Evolutionary conservation across 1,284 basidiomycete species (phyloP).

Genomic region (Xerocomus cyaneibrunnescens): DNA sequence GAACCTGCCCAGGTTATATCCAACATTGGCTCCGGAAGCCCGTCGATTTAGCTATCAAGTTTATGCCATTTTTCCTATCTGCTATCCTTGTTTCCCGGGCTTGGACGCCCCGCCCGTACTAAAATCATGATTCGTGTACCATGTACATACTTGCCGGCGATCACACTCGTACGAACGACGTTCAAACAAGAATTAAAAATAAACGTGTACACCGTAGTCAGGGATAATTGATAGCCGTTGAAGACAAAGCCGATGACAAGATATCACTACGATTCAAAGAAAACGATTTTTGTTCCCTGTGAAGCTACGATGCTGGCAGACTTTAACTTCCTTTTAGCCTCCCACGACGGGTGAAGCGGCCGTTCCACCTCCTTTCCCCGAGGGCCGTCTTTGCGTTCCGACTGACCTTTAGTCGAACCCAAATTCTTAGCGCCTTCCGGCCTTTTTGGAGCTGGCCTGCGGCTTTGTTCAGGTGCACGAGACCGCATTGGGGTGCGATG

Average conservation of each 20-base stretch:
- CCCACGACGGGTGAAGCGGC: conserved; percentile 88
- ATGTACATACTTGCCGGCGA: not conserved
- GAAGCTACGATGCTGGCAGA: conserved; percentile 53
- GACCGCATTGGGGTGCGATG: not conserved
- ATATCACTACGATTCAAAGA: conserved; percentile 32
- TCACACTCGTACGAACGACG: not conserved
- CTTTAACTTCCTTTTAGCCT: conserved; percentile 80
- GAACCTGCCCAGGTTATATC: not conserved
- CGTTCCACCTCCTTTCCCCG: conserved; percentile 34
- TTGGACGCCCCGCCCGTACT: not conserved
- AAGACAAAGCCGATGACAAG: not conserved
- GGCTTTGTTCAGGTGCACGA: not conserved
- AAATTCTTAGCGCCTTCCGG: not conserved
- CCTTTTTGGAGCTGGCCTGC: not conserved
- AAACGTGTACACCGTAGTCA: conserved; percentile 1
- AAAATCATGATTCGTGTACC: conserved; percentile 6
- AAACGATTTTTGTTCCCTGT: conserved; percentile 69
- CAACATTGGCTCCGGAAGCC: not conserved
- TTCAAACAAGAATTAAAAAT: not conserved
- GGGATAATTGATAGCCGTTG: not conserved
- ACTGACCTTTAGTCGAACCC: conserved; percentile 1
- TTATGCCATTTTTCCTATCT: not conserved
- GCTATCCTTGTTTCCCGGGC: not conserved
- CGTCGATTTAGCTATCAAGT: not conserved
- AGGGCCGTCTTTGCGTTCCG: not conserved